These are phyloP conservation scores for Aphanomyces stellatus DNA, from an alignment of 352 stramenopile genomes.

Conservation along the genomic window DNA sequence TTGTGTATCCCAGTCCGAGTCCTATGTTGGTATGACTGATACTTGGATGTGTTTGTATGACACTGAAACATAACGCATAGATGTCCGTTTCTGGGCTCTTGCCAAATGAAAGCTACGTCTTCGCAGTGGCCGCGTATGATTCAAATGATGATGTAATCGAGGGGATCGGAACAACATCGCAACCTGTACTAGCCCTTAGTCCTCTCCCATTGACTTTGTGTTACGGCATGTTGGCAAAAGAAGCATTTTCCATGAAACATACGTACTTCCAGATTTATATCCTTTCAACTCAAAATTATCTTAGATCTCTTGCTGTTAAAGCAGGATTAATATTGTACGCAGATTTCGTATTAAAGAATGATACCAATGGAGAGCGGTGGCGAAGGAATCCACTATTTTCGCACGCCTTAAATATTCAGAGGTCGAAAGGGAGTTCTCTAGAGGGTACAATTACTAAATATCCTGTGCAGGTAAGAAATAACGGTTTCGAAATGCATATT, in stretches of 20 bases:
- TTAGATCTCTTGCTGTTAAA: conserved; percentile 23
- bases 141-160: conserved; percentile 47
- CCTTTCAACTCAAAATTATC: background rate
- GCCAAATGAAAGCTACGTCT: conserved; percentile 75
- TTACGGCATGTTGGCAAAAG: conserved; percentile 63
- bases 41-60: too few relatives aligned
- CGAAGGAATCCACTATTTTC: conserved; percentile 51
- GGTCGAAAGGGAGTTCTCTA: background rate
- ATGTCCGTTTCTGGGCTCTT: conserved; percentile 43
- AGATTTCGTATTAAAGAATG: conserved; percentile 30
- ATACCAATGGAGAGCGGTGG: conserved; percentile 31
- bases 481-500: background rate
- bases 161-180: conserved; percentile 52
- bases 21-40: background rate
- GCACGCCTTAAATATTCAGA: conserved; percentile 33
- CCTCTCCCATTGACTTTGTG: conserved; percentile 50
- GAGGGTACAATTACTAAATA: conserved; percentile 35
- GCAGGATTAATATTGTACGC: conserved; percentile 44
- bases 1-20: conserved; percentile 26
- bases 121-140: conserved; percentile 74
- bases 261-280: background rate
- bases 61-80: background rate
- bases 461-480: conserved; percentile 28
- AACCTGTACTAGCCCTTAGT: conserved; percentile 54
- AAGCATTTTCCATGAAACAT: conserved; percentile 29